Evolutionary conservation across 805 yeast genomes (phyloP).

Genomic region (Lipomyces orientalis): DNA sequence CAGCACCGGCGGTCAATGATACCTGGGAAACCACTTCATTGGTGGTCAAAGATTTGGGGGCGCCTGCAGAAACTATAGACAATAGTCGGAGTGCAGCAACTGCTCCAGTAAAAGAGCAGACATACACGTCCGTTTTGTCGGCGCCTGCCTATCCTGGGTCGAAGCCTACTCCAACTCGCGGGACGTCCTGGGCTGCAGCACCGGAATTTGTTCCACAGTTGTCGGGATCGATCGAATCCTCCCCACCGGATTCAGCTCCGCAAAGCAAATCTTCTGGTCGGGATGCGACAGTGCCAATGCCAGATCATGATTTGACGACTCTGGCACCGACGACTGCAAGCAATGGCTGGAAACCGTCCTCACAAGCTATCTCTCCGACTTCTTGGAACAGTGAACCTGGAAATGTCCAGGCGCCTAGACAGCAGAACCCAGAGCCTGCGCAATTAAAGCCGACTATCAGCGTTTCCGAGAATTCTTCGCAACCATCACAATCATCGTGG

Average conservation of each 20-base stretch:
- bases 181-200: not conserved
- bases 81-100: not conserved
- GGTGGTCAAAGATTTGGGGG: not conserved
- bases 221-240: not conserved
- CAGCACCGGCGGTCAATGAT: not conserved
- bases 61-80: not conserved
- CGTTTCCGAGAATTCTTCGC: not conserved
- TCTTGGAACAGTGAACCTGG: not conserved
- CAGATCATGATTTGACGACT: not conserved
- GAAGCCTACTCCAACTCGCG: not conserved
- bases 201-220: not conserved
- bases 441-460: not conserved
- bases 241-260: not conserved
- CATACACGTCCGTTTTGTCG: not conserved
- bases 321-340: not conserved
- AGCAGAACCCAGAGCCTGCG: not conserved
- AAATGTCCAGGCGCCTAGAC: not conserved
- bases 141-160: not conserved
- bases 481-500: not conserved
- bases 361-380: not conserved
- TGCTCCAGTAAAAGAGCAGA: not conserved
- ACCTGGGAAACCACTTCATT: not conserved
- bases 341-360: not conserved
- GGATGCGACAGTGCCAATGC: not conserved
- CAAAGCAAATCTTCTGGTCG: not conserved